Base-by-base conservation (phyloP, 805 yeast species). In the Wickerhamiella allomyrinae region DNA sequence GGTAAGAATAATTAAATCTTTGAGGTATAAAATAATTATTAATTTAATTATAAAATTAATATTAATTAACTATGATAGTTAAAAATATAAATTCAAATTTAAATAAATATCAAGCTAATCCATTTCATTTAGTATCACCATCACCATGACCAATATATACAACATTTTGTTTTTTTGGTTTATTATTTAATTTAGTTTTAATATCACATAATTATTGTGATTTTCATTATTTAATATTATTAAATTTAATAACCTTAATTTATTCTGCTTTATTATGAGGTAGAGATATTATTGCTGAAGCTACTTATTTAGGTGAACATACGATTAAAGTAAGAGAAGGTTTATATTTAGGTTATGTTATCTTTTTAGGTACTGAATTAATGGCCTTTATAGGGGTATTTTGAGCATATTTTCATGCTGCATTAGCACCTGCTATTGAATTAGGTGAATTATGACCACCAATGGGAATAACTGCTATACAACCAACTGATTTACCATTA, bases 401-500 rank as follows among this genome's bases (percentile, higher is more conserved):
- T 47, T 52, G 56, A 52, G 44, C 52, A 25, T 53, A 52, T 46
- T 49, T 49, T 42, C 57, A 53, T 49, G 45, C 53, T 38, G 57
- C 57, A 25, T 46, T 54, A 46, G 42, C 50, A 20, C 57, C 57
- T 21, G 42, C 49, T 17, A 41, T 53, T 20, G 57, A 54, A 47
- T 44, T 54, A 46, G 57, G 57, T 19, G 37, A 41, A 29, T 37
- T 43, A 23, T 54, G 57, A 54, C 57, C 56, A 20, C 57, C 57
- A 15, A 42, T 47, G 24, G 53, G 53, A 19, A 54, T 54, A 17
- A 22, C 23, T 34, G 46, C 46, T 21, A 53, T 53, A 14, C 46
- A 45, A 29, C 52, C 57, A 34, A 47, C 52, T 34, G 57, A 54
- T 37, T 51, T 54, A 51, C 58, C 57, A 37, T 52, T 54, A 51